These are phyloP conservation scores for Pezicula neosporulosa DNA, from an alignment of 2,329 filamentous ascomycete genomes.

Conservation along the genomic window DNA sequence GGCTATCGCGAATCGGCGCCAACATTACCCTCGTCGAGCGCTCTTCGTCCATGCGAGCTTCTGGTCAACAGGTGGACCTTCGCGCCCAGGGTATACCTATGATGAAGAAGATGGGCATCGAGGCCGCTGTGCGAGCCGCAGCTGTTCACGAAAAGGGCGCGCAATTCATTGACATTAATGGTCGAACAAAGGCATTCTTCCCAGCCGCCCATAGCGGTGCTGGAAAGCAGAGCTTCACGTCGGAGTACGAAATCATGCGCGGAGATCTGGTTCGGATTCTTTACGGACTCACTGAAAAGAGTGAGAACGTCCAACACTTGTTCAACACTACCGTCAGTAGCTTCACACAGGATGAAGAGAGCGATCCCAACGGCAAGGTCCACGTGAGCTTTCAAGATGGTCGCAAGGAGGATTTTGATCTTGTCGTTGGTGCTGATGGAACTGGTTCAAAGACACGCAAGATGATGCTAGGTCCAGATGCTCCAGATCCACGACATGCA, in stretches of 20 bases:
- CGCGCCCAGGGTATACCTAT: slow-evolving; percentile 46
- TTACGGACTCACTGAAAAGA: slow-evolving; percentile 30
- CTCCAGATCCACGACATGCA: slow-evolving; percentile 11
- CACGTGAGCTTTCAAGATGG: slow-evolving; percentile 5
- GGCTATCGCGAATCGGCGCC: slow-evolving; percentile 39
- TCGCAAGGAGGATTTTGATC: slow-evolving; percentile 25
- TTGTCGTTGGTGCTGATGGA: slow-evolving; percentile 35
- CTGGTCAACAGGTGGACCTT: slow-evolving; percentile 51
- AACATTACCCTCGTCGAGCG: slow-evolving; percentile 38
- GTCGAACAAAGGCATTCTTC: slow-evolving; percentile 34
- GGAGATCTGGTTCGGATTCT: slow-evolving; percentile 37
- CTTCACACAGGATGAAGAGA: slow-evolving; percentile 15
- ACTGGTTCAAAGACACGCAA: slow-evolving; percentile 43
- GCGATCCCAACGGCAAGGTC: slow-evolving; percentile 3
- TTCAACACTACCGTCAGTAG: slow-evolving; percentile 25
- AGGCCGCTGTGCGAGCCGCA: slow-evolving; percentile 36
- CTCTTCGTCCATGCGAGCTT: slow-evolving; percentile 35
- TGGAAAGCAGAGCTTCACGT: slow-evolving; percentile 29
- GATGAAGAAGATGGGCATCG: slow-evolving; percentile 46
- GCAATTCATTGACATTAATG: slow-evolving; percentile 36
- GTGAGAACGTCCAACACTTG: slow-evolving; percentile 19
- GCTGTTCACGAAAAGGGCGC: slow-evolving; percentile 43
- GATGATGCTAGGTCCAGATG: slow-evolving; percentile 29
- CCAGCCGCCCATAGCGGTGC: slow-evolving; percentile 27
- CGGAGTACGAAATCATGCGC: slow-evolving; percentile 41